Base-by-base conservation (phyloP, 2,329 filamentous ascomycete species). In the Verticillium nonalfalfae region DNA sequence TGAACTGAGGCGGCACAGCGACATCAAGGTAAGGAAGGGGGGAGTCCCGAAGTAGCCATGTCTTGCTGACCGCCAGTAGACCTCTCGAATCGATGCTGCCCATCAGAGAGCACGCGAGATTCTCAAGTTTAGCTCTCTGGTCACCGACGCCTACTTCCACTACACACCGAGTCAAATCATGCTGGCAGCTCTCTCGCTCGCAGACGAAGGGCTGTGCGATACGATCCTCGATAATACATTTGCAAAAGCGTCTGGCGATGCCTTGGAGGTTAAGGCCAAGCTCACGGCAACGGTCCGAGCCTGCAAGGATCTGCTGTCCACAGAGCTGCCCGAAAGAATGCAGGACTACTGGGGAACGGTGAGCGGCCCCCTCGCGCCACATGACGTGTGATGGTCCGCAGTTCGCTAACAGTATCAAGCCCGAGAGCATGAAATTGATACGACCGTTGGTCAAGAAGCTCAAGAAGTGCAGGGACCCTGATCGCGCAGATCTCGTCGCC, bases 131-230 rank as follows among this genome's bases (percentile, higher is more conserved):
- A 90, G 91, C 61, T 90, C 93, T 0, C 79, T 96, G 58, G 83
- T 97, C 64, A 97, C 94, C 33, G 95, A 99, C 69, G 93, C 86
- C n/a, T 98, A 98, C 77, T 97, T 98, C 76, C 89, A 97, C 74
- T 98, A 91, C 76, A 94, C 94, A 0, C 95, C 95, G 0, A 90
- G 91, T 31, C 95, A 99, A 74, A 96, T 98, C 72, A 93, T 93
- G 87, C 83, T 98, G 63, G 89, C 91, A 0, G 87, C 93, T 0
- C 76, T 97, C 34, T 81, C 89, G 14, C 82, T 96, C 59, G 90
- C 88, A 0, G 94, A 98, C 71, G 76, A 80, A 50, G 84, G 82
- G 0, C 76, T 95, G 36, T 71, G 81, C 2, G 80, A 85, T 63
- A 72, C 74, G 3, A 65, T 86, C 55, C 69, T 85, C 13, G 74